Evolutionary conservation across 202 grass and related monocot species (phyloP).

Genomic region (Tripidium arundinaceum): DNA sequence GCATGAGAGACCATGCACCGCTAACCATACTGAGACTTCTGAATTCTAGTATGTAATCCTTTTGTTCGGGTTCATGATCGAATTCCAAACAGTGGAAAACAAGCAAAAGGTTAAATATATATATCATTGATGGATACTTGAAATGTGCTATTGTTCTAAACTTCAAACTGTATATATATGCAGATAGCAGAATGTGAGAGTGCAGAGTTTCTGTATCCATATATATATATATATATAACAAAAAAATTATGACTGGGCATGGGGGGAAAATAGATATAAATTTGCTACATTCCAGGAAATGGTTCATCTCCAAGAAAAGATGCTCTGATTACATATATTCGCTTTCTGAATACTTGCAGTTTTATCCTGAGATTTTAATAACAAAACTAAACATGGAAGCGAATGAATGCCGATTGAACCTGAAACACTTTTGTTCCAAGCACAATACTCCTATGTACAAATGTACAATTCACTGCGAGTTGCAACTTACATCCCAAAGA

Average conservation of each 20-base stretch:
- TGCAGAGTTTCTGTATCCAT: too few species aligned
- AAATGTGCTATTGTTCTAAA: too few species aligned
- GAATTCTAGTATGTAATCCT: background rate
- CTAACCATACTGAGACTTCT: background rate
- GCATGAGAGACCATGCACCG: background rate
- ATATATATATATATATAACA: too few species aligned
- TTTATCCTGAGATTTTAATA: background rate
- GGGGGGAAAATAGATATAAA: background rate
- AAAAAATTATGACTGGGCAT: too few species aligned
- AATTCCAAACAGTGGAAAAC: background rate
- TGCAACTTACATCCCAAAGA: too few species aligned
- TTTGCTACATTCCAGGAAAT: background rate
- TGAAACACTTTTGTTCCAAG: constrained; percentile 20
- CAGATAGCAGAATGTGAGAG: too few species aligned
- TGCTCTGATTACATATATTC: background rate
- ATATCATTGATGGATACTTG: background rate
- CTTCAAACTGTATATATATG: too few species aligned
- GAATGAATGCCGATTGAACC: background rate
- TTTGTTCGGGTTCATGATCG: background rate
- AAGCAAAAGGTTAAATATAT: background rate
- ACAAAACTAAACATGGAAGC: background rate
- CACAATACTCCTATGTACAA: too few species aligned
- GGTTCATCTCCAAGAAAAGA: background rate
- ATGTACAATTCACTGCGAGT: too few species aligned
- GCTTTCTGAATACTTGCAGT: background rate